These are phyloP conservation scores for Trichoderma orchidacearum DNA, from an alignment of 495 filamentous ascomycete genomes.

Conservation along the genomic window DNA sequence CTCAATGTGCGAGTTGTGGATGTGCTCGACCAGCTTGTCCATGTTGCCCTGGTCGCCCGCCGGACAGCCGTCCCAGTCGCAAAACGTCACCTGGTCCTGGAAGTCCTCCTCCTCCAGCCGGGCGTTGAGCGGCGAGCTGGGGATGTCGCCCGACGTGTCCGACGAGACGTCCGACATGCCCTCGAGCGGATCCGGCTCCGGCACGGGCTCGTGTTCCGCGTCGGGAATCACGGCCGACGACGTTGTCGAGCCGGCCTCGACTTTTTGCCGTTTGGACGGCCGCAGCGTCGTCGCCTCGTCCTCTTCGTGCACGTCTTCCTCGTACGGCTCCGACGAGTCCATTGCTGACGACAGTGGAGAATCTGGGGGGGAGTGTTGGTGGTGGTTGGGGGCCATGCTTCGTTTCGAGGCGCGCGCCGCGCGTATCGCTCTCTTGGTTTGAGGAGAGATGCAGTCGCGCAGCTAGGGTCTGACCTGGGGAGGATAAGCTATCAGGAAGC, in stretches of 20 bases:
- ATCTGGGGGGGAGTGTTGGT: conserved; percentile 18
- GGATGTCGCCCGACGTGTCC: conserved; percentile 79
- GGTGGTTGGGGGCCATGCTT: conserved; percentile 15
- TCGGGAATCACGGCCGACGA: conserved; percentile 26
- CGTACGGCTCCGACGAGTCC: conserved; percentile 32
- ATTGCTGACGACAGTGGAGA: conserved; percentile 25
- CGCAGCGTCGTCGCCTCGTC: conserved; percentile 22
- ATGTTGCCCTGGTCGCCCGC: conserved; percentile 78
- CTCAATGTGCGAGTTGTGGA: conserved; percentile 87
- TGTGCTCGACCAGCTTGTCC: conserved; percentile 84
- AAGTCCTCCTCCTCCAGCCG: conserved; percentile 67
- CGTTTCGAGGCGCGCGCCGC: background rate
- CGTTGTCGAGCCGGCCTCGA: conserved; percentile 26
- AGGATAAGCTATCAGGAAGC: background rate
- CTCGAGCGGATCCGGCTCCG: conserved; percentile 22
- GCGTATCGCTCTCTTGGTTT: background rate
- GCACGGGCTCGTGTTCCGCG: conserved; percentile 26
- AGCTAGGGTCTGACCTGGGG: too few species aligned
- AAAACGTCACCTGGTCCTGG: conserved; percentile 79
- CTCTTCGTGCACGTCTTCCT: conserved; percentile 25
- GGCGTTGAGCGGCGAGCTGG: conserved; percentile 47
- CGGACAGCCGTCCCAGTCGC: conserved; percentile 77
- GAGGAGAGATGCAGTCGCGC: background rate
- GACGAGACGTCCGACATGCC: conserved; percentile 56
- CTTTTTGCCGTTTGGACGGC: conserved; percentile 37